Percentiles rank a stretch among this genome's conserved stretches.
phyloP scores from a whole-genome alignment of 169 alveolate genomes.

The Plasmodium gonderi region DNA sequence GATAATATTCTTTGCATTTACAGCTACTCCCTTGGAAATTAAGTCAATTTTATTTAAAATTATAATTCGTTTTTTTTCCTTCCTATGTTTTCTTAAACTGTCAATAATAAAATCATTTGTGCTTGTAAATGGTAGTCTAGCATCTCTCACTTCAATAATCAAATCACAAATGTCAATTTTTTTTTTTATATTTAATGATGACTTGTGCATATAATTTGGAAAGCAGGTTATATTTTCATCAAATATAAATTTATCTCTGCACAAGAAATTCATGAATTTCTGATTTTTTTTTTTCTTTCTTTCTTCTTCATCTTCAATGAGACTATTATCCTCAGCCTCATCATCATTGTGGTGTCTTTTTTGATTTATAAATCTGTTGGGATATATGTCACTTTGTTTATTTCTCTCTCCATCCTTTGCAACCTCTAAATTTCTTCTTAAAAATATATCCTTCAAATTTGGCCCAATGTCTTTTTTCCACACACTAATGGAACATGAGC shows the following conservation, averaged over 20 bases:
- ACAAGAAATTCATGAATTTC: constrained; percentile 16
- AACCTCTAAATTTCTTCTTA: constrained; percentile 14
- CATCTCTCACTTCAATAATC: constrained; percentile 78
- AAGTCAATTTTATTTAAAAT: constrained; percentile 78
- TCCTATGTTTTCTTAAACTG: neutral
- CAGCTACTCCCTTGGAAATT: constrained; percentile 49
- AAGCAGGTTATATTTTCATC: constrained; percentile 66
- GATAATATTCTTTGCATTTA: constrained; percentile 48
- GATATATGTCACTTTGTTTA: neutral
- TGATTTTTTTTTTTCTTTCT: neutral
- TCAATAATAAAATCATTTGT: constrained; percentile 70
- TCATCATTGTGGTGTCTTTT: neutral
- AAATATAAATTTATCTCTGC: constrained; percentile 44
- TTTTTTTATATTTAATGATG: constrained; percentile 60
- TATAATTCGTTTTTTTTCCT: constrained; percentile 55
- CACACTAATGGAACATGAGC: constrained; percentile 57
- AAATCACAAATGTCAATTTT: constrained; percentile 61
- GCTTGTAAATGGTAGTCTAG: constrained; percentile 79
- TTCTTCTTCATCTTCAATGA: neutral
- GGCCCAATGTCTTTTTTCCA: constrained; percentile 74
- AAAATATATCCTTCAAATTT: constrained; percentile 34
- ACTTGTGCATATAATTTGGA: constrained; percentile 73
- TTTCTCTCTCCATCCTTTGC: neutral
- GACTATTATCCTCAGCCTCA: neutral
- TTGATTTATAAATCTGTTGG: neutral